Conservation (phyloP, 306 rosid genomes). For the Cucumis hystrix region DNA sequence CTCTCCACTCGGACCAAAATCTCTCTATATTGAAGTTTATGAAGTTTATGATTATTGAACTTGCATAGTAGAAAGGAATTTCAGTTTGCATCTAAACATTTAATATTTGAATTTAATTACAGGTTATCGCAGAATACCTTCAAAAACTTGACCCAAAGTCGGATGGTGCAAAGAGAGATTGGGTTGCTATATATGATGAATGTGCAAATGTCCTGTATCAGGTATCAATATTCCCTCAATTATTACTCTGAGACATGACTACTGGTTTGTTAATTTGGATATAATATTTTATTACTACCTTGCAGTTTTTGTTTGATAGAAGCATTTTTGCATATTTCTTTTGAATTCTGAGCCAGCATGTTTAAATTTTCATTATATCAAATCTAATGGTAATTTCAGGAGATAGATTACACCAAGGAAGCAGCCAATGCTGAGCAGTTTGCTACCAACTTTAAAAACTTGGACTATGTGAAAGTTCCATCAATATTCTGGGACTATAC, state of each 20-base stretch:
- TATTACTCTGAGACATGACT: neutral
- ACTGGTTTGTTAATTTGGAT: neutral
- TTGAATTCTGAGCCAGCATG: neutral
- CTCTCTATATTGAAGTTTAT: neutral
- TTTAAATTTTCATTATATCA: neutral
- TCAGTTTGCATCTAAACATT: conserved; percentile 1
- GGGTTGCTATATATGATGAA: conserved; percentile 99
- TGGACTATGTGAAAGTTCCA: conserved; percentile 92
- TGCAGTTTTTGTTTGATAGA: neutral
- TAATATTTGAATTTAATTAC: conserved; percentile 13
- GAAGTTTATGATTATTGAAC: neutral
- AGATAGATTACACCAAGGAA: conserved; percentile 98
- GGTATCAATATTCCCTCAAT: conserved; percentile 30
- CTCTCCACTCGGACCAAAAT: neutral
- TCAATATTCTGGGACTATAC: conserved; percentile 82
- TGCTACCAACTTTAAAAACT: conserved; percentile 69
- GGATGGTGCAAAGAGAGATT: conserved; percentile 98
- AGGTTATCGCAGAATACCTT: conserved; percentile 96
- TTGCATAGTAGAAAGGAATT: neutral
- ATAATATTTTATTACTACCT: neutral
- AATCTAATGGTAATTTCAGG: conserved; percentile 42
- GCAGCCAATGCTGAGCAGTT: conserved; percentile 85
- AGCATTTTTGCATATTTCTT: neutral
- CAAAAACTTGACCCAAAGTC: conserved; percentile 97
- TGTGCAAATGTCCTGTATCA: conserved; percentile 90